Evolutionary conservation across 1,284 basidiomycete species (phyloP).

Genomic region (Ceratorhiza oryzae-sativae): DNA sequence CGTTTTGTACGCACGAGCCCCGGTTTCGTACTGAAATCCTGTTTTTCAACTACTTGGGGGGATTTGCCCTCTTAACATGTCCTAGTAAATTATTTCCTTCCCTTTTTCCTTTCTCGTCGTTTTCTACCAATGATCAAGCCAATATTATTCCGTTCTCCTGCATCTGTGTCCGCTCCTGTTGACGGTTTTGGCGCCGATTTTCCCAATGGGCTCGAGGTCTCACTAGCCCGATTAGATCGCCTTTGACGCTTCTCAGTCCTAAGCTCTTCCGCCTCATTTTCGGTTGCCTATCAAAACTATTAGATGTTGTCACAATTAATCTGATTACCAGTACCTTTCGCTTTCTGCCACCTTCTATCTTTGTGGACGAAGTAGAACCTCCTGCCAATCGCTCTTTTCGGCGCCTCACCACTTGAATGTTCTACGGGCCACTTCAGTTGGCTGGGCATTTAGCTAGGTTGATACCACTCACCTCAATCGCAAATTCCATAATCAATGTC

Average conservation of each 20-base stretch:
- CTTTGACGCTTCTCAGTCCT: slow-evolving; percentile 28
- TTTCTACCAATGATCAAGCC: slow-evolving; percentile 46
- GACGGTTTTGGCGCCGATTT: slow-evolving; percentile 12
- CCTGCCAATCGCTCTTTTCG: slow-evolving; percentile 57
- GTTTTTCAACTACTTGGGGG: no score
- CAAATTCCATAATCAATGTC: slow-evolving; percentile 66
- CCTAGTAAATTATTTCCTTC: neutral
- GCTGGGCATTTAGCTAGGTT: slow-evolving; percentile 86
- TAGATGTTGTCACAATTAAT: no score
- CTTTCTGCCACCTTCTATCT: slow-evolving; percentile 38
- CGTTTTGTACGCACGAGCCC: no score
- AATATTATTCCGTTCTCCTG: slow-evolving; percentile 34
- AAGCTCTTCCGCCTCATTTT: slow-evolving; percentile 32
- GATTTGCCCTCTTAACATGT: no score
- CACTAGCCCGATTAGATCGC: no score
- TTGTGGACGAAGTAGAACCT: slow-evolving; percentile 45
- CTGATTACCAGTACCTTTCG: no score
- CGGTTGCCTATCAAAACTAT: neutral
- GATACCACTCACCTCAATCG: slow-evolving; percentile 57
- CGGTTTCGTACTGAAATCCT: no score
- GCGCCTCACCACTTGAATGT: slow-evolving; percentile 83
- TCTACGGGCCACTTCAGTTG: slow-evolving; percentile 59
- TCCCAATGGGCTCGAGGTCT: slow-evolving; percentile 25
- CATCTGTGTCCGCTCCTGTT: neutral
- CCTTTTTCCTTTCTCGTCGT: slow-evolving; percentile 45